phyloP scores from a whole-genome alignment of 1,139 yeast species.

The Sugiyamaella sp. region DNA sequence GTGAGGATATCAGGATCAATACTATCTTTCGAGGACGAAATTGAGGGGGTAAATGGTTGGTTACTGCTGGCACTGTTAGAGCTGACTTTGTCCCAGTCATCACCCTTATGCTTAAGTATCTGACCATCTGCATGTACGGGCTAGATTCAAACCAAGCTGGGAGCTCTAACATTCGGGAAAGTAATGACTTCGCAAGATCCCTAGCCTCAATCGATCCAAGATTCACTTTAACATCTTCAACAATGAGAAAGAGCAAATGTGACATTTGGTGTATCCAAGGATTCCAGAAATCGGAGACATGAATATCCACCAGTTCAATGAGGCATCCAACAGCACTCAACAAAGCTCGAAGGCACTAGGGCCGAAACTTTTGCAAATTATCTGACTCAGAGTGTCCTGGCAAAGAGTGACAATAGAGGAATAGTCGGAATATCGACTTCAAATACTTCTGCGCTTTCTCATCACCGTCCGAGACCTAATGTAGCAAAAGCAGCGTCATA shows the following conservation, averaged over 20 bases:
- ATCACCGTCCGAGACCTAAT: background rate
- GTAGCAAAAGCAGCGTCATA: background rate
- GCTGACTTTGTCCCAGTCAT: background rate
- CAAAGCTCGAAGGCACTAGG: background rate
- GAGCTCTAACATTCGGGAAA: background rate
- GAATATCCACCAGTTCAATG: background rate
- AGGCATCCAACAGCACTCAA: background rate
- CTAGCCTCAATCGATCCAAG: background rate
- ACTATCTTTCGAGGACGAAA: background rate
- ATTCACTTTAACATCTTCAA: background rate
- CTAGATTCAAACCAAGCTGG: constrained; percentile 8
- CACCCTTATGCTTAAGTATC: background rate
- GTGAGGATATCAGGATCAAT: background rate
- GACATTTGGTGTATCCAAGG: constrained; percentile 4
- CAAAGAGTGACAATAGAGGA: constrained; percentile 2
- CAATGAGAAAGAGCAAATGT: background rate
- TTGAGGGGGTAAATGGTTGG: background rate
- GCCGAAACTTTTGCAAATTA: background rate
- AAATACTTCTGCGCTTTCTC: background rate
- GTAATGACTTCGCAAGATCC: background rate
- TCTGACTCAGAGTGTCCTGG: background rate
- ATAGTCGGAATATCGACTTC: background rate
- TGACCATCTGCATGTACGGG: background rate
- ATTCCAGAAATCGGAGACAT: constrained; percentile 2
- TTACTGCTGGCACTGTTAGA: background rate